Conservation (phyloP, 768 basidiomycete species). For the Postia placenta region DNA sequence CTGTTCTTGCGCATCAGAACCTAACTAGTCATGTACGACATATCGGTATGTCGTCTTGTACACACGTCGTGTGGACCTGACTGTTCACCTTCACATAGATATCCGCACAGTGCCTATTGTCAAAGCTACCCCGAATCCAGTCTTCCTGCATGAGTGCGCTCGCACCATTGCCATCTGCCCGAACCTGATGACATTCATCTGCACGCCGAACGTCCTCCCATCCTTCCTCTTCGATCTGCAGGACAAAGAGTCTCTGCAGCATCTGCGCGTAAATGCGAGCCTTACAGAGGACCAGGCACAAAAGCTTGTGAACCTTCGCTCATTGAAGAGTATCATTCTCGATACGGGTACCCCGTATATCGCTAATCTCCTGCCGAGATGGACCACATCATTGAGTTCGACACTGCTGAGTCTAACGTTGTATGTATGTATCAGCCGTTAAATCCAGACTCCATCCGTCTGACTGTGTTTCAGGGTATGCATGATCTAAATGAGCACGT, state of each 20-base stretch:
- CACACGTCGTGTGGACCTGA: too few relatives aligned
- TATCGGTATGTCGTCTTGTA: conserved; percentile 54
- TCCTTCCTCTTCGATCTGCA: conserved; percentile 43
- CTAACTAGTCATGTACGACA: conserved; percentile 53
- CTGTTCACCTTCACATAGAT: too few relatives aligned
- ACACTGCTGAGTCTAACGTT: conserved; percentile 52
- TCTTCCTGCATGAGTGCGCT: conserved; percentile 49
- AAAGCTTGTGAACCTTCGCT: conserved; percentile 33
- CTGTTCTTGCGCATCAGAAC: conserved; percentile 44
- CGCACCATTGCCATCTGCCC: conserved; percentile 40
- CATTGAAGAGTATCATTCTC: conserved; percentile 42
- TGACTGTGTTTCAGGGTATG: conserved; percentile 37
- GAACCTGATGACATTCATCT: conserved; percentile 54
- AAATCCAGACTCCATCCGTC: too few relatives aligned
- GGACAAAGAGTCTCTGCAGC: conserved; percentile 37
- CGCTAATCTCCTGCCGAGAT: conserved; percentile 51
- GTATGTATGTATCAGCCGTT: conserved; percentile 51
- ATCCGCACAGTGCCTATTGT: conserved; percentile 41
- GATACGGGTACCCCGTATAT: conserved; percentile 61
- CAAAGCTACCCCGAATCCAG: conserved; percentile 24
- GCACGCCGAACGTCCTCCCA: conserved; percentile 41
- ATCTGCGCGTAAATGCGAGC: conserved; percentile 44
- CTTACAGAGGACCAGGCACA: conserved; percentile 46
- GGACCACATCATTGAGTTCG: conserved; percentile 38
- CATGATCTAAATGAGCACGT: conserved; percentile 47